These are phyloP conservation scores for Penicillium sp. DNA, from an alignment of 2,329 filamentous ascomycete genomes.

Conservation along the genomic window DNA sequence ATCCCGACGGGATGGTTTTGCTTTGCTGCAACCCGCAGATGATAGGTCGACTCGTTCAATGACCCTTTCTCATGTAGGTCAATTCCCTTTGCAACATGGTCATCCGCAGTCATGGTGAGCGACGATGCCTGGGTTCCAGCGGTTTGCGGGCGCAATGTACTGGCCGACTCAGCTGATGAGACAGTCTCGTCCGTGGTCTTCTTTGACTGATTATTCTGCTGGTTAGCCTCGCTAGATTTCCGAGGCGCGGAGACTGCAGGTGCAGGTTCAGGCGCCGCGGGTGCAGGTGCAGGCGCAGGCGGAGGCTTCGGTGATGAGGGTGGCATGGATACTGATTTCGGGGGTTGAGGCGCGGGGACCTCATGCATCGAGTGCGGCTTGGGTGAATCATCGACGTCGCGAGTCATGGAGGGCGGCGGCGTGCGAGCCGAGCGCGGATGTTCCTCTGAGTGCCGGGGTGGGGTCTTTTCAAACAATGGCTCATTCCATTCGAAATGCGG, in stretches of 20 bases:
- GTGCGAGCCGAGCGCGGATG: slow-evolving; percentile 23
- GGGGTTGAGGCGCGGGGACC: slow-evolving; percentile 18
- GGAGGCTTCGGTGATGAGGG: slow-evolving; percentile 9
- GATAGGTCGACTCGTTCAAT: slow-evolving; percentile 90
- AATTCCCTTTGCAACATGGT: slow-evolving; percentile 86
- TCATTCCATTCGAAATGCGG: slow-evolving; percentile 62
- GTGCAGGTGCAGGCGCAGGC: slow-evolving; percentile 1
- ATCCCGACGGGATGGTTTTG: slow-evolving; percentile 87
- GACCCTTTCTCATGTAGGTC: slow-evolving; percentile 82
- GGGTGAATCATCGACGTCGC: slow-evolving; percentile 19
- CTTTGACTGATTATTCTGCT: neutral
- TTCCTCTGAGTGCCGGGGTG: slow-evolving; percentile 27
- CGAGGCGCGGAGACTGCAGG: slow-evolving; percentile 7
- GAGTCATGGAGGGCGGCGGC: slow-evolving; percentile 30
- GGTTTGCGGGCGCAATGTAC: slow-evolving; percentile 50
- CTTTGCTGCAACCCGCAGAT: slow-evolving; percentile 81
- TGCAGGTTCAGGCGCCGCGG: slow-evolving; percentile 4
- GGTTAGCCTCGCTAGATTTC: slow-evolving; percentile 11
- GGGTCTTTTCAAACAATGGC: slow-evolving; percentile 43
- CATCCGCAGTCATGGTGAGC: slow-evolving; percentile 54
- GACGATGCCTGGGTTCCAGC: slow-evolving; percentile 26
- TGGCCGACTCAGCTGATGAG: slow-evolving; percentile 58
- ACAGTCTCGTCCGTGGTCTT: slow-evolving; percentile 42
- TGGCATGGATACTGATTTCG: neutral
- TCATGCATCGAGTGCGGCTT: slow-evolving; percentile 30